phyloP scores from a whole-genome alignment of 2,329 filamentous ascomycete genomes.

The Emmonsia crescens region DNA sequence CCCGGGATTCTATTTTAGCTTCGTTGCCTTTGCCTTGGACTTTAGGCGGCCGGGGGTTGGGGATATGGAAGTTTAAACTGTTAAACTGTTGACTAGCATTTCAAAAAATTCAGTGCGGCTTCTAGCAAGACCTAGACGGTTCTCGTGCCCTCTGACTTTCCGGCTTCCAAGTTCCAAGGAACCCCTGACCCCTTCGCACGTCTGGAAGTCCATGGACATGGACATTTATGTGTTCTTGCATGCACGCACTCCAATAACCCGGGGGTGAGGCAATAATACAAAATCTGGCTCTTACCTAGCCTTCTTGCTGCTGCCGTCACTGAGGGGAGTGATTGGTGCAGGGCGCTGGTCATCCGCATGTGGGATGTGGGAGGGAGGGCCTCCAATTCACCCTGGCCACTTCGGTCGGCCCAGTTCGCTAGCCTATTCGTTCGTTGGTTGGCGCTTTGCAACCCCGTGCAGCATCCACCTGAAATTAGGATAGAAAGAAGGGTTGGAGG shows the following conservation, averaged over 20 bases:
- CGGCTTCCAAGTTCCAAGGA: too few relatives aligned
- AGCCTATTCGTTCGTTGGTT: neutral
- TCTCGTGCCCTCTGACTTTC: neutral
- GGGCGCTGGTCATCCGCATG: neutral
- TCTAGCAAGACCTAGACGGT: neutral
- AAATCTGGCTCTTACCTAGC: neutral
- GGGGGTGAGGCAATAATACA: neutral
- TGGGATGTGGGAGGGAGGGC: neutral
- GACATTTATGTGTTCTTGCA: neutral
- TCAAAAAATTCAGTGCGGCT: neutral
- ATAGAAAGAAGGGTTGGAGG: neutral
- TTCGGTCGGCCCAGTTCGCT: neutral
- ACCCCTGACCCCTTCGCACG: neutral
- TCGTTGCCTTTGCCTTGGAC: too few relatives aligned
- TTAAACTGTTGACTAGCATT: neutral
- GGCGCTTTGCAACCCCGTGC: neutral
- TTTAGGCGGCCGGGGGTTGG: too few relatives aligned
- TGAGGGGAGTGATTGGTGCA: neutral
- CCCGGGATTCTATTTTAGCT: too few relatives aligned
- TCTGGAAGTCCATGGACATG: neutral
- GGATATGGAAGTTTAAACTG: too few relatives aligned
- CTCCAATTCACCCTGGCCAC: neutral
- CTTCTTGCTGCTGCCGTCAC: neutral
- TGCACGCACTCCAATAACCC: neutral
- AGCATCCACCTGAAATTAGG: neutral